Conservation (phyloP, 192 early-diverging fungal species). For the Mortierella claussenii region DNA sequence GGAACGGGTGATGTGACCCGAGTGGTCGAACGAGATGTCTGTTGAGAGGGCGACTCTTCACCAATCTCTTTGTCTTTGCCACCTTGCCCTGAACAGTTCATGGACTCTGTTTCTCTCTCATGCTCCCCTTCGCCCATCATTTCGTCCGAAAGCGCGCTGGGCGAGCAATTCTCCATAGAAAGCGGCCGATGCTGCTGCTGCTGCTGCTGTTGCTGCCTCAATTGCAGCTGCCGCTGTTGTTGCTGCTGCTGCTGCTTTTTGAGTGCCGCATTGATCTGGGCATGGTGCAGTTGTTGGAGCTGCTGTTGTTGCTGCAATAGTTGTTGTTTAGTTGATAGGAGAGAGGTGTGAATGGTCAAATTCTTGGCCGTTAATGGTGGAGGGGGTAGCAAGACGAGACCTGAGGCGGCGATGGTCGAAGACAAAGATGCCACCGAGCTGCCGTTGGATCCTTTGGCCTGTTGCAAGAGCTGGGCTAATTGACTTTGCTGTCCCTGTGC, state of each 20-base stretch:
- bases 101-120: conserved; percentile 9
- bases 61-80: background rate
- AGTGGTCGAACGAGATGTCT: conserved; percentile 36
- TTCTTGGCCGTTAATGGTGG: conserved; percentile 46
- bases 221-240: conserved; percentile 14
- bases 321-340: conserved; percentile 50
- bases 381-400: conserved; percentile 37
- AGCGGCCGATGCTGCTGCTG: conserved; percentile 10
- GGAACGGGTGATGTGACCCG: conserved; percentile 39
- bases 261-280: conserved; percentile 38
- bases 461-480: conserved; percentile 28
- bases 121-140: conserved; percentile 27
- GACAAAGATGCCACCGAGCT: conserved; percentile 24
- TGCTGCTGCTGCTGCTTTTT: conserved; percentile 47
- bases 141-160: conserved; percentile 25
- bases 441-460: conserved; percentile 12
- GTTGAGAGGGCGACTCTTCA: conserved; percentile 17
- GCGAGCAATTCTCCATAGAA: conserved; percentile 29
- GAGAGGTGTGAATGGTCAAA: conserved; percentile 46
- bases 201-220: conserved; percentile 10
- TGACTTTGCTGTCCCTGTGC: conserved; percentile 13
- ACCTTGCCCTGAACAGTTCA: conserved; percentile 10
- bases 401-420: conserved; percentile 48
- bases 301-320: conserved; percentile 49
- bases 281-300: conserved; percentile 47